Base-by-base conservation (phyloP, 768 basidiomycete genomes). In the Auriculariales sp. region DNA sequence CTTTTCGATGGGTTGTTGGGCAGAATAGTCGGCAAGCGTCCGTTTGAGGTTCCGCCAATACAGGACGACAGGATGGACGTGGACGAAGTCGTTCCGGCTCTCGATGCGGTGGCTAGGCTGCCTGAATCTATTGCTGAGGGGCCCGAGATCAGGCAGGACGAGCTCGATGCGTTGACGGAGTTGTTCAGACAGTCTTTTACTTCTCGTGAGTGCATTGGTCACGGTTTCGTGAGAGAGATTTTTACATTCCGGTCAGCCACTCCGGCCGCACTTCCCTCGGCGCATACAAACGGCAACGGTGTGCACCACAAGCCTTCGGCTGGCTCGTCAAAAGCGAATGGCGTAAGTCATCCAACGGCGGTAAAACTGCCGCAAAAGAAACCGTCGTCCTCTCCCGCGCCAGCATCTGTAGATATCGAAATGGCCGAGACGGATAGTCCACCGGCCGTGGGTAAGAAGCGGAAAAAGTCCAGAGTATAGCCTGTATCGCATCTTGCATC, bases 1-100 rank as follows among this genome's bases (percentile, higher is more conserved):
- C 63, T 94, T 42, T 94, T 87, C 62, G 77, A 82, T 30, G 65
- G 79, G 19, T 67, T 81, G 52, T 68, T 81, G 55, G 64, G 68
- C 46, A 66, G 71, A 28, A 72, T 81, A 14, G 51, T 65, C 17
- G 54, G 44, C 5, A 50, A 48, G n/a, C 28, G 49, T 25, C 10
- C 11, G 29, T 34, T 45, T 11, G 47, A 24, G 28, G 22, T 14
- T 14, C 52, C 25, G 47, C 32, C 42, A 27, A 49, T 29, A 49
- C 32, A 47, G 33, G 11, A 36, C 52, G 15, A 17, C 32, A 2
- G 12, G 45, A 14, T 3, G 33, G 22, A 27, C 30, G 14, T 30
- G 36, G 42, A 31, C 24, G 22, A 46, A 19, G 30, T n/a, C n/a
- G n/a, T 7, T 5, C 39, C 39, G 19, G 22, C 27, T 11, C 22